Evolutionary conservation across 192 early-diverging fungal species (phyloP).

Genomic region (Umbelopsis sp.): DNA sequence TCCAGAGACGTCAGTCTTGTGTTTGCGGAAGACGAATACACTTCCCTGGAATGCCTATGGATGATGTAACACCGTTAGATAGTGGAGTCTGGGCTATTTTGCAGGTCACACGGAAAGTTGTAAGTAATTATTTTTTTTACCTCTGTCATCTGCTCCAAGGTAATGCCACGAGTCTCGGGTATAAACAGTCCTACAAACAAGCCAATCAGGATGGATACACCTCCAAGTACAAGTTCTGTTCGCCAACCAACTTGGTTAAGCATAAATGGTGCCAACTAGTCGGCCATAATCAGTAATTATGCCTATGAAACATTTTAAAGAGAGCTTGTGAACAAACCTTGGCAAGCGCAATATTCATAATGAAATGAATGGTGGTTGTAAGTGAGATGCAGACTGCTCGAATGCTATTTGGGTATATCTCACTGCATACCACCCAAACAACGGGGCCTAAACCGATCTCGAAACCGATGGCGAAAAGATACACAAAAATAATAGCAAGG

Average conservation of each 20-base stretch:
- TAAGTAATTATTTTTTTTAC: conserved; percentile 27
- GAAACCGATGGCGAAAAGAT: conserved; percentile 68
- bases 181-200: conserved; percentile 67
- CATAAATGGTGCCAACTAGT: neutral
- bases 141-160: conserved; percentile 86
- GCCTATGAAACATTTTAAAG: conserved; percentile 48
- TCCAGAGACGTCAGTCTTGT: neutral
- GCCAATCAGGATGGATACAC: conserved; percentile 54
- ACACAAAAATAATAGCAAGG: conserved; percentile 20
- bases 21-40: neutral
- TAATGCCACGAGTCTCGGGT: conserved; percentile 78
- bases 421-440: conserved; percentile 75
- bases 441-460: conserved; percentile 79
- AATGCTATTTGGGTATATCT: conserved; percentile 76
- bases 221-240: conserved; percentile 68
- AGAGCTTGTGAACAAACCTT: conserved; percentile 30
- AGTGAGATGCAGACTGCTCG: conserved; percentile 71
- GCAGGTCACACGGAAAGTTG: too few relatives aligned
- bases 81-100: too few relatives aligned
- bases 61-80: neutral
- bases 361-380: conserved; percentile 76
- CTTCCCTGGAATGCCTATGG: conserved; percentile 15
- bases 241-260: conserved; percentile 53
- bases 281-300: conserved; percentile 23
- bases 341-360: conserved; percentile 65